These are phyloP conservation scores for Euphorbia lathyris DNA, from an alignment of 345 rosid genomes.

Conservation along the genomic window DNA sequence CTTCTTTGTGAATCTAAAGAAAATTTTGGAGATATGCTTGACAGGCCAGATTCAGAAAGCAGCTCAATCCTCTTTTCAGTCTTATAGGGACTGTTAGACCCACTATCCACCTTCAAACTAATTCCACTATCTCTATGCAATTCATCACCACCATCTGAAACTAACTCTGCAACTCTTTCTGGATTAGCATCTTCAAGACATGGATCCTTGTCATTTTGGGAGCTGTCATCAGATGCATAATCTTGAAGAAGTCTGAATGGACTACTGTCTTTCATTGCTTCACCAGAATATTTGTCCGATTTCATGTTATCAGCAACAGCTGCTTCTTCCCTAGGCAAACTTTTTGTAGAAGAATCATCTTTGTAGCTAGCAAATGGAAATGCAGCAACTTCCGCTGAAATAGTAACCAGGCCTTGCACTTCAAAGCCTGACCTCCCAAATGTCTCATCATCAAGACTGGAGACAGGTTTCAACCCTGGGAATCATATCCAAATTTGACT, in stretches of 20 bases:
- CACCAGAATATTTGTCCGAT: slow-evolving; percentile 17
- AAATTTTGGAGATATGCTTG: slow-evolving; percentile 5
- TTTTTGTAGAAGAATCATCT: slow-evolving; percentile 19
- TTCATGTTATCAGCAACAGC: slow-evolving; percentile 18
- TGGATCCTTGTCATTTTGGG: slow-evolving; percentile 29
- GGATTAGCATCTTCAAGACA: slow-evolving; percentile 4
- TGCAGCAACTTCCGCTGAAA: slow-evolving; percentile 21
- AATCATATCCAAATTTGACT: slow-evolving; percentile 1
- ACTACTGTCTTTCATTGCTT: slow-evolving; percentile 28
- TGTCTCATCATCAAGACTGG: slow-evolving; percentile 12
- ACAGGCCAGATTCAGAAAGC: slow-evolving; percentile 17
- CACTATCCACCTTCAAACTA: slow-evolving; percentile 16
- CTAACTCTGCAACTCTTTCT: slow-evolving; percentile 17
- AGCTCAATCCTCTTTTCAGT: slow-evolving; percentile 19
- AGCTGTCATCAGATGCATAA: slow-evolving; percentile 50
- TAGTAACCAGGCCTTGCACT: slow-evolving; percentile 15
- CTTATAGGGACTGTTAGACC: slow-evolving; percentile 10
- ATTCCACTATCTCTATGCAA: slow-evolving; percentile 13
- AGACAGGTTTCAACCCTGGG: slow-evolving; percentile 14
- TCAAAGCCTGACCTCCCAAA: slow-evolving; percentile 10
- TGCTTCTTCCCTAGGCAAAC: slow-evolving; percentile 2
- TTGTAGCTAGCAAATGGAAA: slow-evolving; percentile 9
- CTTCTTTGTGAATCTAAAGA: slow-evolving; percentile 11
- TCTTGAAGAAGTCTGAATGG: slow-evolving; percentile 49
- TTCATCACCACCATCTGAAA: slow-evolving; percentile 17